Evolutionary conservation across 495 filamentous ascomycete genomes (phyloP).

Genomic region (Penicillium longicatenatum): DNA sequence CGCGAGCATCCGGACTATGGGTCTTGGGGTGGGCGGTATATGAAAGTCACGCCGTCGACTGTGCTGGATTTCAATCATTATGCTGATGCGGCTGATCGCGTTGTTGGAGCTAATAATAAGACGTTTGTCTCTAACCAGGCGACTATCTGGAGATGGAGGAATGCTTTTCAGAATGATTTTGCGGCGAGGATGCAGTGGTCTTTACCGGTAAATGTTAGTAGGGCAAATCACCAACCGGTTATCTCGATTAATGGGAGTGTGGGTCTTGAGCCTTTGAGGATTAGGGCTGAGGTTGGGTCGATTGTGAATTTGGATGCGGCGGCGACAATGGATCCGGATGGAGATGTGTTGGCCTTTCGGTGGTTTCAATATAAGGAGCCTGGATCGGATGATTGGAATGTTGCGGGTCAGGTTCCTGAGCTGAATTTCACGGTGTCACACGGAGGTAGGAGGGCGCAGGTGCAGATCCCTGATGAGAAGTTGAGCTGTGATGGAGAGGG

Average conservation of each 20-base stretch:
- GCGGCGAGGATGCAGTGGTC: slow-evolving; percentile 54
- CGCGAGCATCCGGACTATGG: slow-evolving; percentile 47
- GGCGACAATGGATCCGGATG: slow-evolving; percentile 44
- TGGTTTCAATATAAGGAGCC: slow-evolving; percentile 53
- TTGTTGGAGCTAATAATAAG: slow-evolving; percentile 38
- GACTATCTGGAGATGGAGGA: slow-evolving; percentile 55
- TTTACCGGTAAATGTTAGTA: slow-evolving; percentile 25
- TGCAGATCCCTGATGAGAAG: slow-evolving; percentile 35
- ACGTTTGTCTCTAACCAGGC: slow-evolving; percentile 44
- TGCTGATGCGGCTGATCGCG: slow-evolving; percentile 42
- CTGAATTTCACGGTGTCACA: slow-evolving; percentile 29
- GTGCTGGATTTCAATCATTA: slow-evolving; percentile 29
- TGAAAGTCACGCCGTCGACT: slow-evolving; percentile 10
- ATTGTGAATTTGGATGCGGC: slow-evolving; percentile 43
- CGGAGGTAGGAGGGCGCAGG: slow-evolving; percentile 33
- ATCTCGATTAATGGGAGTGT: slow-evolving; percentile 39
- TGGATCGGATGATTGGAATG: slow-evolving; percentile 36
- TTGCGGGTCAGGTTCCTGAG: slow-evolving; percentile 38
- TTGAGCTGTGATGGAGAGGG: slow-evolving; percentile 28
- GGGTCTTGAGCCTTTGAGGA: slow-evolving; percentile 31
- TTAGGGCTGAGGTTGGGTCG: slow-evolving; percentile 35
- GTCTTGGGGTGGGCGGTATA: slow-evolving; percentile 51
- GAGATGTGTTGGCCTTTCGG: slow-evolving; percentile 39
- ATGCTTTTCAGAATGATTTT: slow-evolving; percentile 53
- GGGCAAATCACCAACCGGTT: slow-evolving; percentile 46